Conservation (phyloP, 2,329 filamentous ascomycete genomes). For the Colletotrichum costaricense region DNA sequence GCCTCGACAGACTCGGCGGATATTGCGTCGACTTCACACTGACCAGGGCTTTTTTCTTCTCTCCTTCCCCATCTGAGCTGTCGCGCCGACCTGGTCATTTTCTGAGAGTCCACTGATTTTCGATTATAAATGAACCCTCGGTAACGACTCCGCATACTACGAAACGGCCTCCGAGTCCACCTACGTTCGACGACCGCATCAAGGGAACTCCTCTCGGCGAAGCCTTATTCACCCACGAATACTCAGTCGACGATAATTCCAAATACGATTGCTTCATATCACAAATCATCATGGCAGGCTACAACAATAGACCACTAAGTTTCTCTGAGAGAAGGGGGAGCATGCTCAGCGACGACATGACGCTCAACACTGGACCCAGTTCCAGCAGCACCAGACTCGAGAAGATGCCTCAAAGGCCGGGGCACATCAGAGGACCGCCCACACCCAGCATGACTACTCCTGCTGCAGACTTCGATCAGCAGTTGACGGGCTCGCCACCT, state of each 20-base stretch:
- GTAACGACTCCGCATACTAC: constrained; percentile 10
- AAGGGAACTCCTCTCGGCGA: neutral
- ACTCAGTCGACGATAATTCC: neutral
- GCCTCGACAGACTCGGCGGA: neutral
- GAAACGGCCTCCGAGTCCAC: neutral
- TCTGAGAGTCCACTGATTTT: neutral
- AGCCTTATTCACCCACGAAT: neutral
- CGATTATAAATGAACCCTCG: constrained; percentile 16
- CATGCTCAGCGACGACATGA: constrained; percentile 67
- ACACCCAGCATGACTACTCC: constrained; percentile 76
- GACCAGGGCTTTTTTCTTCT: too few relatives aligned
- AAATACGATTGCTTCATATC: neutral
- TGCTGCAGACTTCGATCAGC: constrained; percentile 71
- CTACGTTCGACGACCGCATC: neutral
- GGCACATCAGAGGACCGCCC: constrained; percentile 66
- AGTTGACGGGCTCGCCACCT: constrained; percentile 70
- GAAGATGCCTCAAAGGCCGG: constrained; percentile 62
- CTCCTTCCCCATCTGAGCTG: neutral
- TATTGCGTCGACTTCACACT: neutral
- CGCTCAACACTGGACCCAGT: constrained; percentile 60
- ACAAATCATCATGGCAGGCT: constrained; percentile 52
- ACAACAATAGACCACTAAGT: constrained; percentile 61
- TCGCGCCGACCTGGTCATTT: neutral
- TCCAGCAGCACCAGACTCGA: constrained; percentile 60
- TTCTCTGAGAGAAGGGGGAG: constrained; percentile 72